These are phyloP conservation scores for Xylariales sp. DNA, from an alignment of 2,329 filamentous ascomycete genomes.

Conservation along the genomic window DNA sequence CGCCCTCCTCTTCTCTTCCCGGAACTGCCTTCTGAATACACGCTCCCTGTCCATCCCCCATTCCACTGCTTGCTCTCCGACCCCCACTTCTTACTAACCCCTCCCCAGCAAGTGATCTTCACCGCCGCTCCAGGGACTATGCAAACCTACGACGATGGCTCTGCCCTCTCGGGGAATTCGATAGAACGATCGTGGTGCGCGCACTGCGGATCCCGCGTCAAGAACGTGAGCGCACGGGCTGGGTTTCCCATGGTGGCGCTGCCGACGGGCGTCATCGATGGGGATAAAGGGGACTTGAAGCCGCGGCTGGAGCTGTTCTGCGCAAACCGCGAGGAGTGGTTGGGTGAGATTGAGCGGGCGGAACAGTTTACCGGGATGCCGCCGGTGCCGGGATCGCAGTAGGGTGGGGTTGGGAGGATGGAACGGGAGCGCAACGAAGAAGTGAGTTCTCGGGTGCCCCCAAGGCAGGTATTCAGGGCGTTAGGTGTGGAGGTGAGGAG, in stretches of 20 bases:
- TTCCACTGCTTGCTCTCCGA: neutral
- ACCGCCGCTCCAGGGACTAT: constrained; percentile 8
- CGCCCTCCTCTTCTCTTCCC: no score
- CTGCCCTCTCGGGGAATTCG: neutral
- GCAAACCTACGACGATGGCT: constrained; percentile 1
- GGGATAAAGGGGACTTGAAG: constrained; percentile 7
- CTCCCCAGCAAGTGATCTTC: constrained; percentile 15
- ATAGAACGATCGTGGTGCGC: constrained; percentile 4
- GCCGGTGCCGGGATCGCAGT: neutral
- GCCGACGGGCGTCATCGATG: constrained; percentile 6
- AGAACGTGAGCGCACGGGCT: neutral
- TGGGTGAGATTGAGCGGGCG: constrained; percentile 3
- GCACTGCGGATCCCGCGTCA: constrained; percentile 3
- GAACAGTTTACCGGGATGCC: neutral
- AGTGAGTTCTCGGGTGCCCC: no score
- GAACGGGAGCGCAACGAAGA: no score
- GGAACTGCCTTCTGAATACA: no score
- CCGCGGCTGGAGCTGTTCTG: constrained; percentile 8
- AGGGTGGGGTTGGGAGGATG: no score
- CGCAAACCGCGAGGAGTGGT: constrained; percentile 5
- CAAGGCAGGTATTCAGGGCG: no score
- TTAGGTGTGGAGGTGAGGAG: no score
- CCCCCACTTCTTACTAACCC: neutral
- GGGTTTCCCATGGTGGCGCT: neutral
- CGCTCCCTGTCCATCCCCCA: no score